Evolutionary conservation across 371 early-diverging fungal genomes (phyloP).

Genomic region (Mortierella sp.): DNA sequence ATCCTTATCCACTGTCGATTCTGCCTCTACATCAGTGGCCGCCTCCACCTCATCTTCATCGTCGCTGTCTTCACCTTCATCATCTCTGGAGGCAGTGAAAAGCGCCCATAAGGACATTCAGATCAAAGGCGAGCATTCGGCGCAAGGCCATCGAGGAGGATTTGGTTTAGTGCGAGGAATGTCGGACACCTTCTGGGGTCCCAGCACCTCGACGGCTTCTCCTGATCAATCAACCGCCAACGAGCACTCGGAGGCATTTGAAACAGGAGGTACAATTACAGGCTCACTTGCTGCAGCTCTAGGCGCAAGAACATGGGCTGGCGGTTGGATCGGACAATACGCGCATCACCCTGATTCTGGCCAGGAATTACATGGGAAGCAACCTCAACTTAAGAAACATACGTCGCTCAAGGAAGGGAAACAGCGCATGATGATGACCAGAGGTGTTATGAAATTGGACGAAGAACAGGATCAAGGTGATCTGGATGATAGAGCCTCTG

Average conservation of each 20-base stretch:
- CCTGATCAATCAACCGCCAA: too few species aligned
- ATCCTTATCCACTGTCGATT: not conserved
- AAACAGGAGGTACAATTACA: slow-evolving; percentile 18
- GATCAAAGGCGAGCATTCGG: not conserved
- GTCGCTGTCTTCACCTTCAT: not conserved
- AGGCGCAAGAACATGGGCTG: slow-evolving; percentile 40
- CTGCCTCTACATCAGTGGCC: slow-evolving; percentile 2
- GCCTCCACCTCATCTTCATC: slow-evolving; percentile 1
- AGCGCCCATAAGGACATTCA: not conserved
- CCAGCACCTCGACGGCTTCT: slow-evolving; percentile 8
- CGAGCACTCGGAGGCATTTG: too few species aligned
- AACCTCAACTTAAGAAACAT: slow-evolving; percentile 17
- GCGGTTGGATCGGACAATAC: slow-evolving; percentile 32
- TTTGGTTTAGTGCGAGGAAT: slow-evolving; percentile 40
- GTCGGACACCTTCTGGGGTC: slow-evolving; percentile 42
- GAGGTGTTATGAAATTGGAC: slow-evolving; percentile 2
- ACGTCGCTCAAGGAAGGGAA: slow-evolving; percentile 41
- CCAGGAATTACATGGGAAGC: slow-evolving; percentile 2
- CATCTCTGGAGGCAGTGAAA: not conserved
- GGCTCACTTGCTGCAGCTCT: slow-evolving; percentile 32
- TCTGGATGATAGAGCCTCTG: not conserved
- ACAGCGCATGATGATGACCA: slow-evolving; percentile 6
- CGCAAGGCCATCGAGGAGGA: slow-evolving; percentile 16
- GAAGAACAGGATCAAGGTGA: slow-evolving; percentile 1
- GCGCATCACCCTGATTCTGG: slow-evolving; percentile 1